Evolutionary conservation across 768 basidiomycete genomes (phyloP).

Genomic region (Panus rudis): DNA sequence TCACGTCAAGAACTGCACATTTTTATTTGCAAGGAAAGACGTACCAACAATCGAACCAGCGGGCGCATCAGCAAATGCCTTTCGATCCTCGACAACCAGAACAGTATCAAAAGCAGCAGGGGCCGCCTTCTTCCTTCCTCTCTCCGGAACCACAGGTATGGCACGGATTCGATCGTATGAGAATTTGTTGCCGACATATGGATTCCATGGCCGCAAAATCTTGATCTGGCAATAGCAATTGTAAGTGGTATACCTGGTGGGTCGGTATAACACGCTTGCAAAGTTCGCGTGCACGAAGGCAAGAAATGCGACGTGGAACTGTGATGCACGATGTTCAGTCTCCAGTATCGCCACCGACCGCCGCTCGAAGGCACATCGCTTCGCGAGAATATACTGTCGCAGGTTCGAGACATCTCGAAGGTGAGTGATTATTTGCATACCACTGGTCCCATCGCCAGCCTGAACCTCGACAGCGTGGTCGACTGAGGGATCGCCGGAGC

Average conservation of each 20-base stretch:
- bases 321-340: background rate
- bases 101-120: constrained; percentile 3
- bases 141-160: background rate
- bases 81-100: background rate
- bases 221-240: constrained; percentile 6
- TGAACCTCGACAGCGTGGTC: too few species aligned
- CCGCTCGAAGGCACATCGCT: background rate
- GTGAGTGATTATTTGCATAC: too few species aligned
- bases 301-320: background rate
- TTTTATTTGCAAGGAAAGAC: background rate
- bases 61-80: background rate
- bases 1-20: background rate
- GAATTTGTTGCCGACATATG: background rate
- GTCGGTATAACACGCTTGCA: too few species aligned
- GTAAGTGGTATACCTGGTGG: background rate
- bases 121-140: background rate
- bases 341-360: background rate
- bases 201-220: constrained; percentile 3
- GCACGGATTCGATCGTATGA: background rate
- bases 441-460: too few species aligned
- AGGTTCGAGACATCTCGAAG: too few species aligned
- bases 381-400: too few species aligned
- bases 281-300: background rate
- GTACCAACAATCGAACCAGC: background rate
- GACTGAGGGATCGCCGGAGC: too few species aligned